Percentiles rank a stretch among this genome's conserved stretches.
phyloP scores from a whole-genome alignment of 257 asterid species.

The Marsdenia floribunda region DNA sequence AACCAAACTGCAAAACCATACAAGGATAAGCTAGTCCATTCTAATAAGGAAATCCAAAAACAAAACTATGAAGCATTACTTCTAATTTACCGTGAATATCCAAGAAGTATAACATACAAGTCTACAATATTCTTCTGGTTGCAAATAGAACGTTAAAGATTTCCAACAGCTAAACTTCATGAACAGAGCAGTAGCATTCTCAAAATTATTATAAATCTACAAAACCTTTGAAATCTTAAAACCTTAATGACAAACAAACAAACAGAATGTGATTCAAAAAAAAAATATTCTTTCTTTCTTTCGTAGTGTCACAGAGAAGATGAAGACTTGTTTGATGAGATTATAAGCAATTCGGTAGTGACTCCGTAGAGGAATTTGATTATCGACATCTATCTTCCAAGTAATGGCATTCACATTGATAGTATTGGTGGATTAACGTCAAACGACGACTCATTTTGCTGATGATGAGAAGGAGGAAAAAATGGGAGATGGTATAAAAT shows the following conservation, averaged over 20 bases:
- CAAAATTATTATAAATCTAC: background rate
- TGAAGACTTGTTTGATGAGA: slow-evolving; percentile 76
- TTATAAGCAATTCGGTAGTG: slow-evolving; percentile 83
- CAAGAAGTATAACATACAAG: slow-evolving; percentile 63
- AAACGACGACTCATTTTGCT: slow-evolving; percentile 57
- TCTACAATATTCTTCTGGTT: slow-evolving; percentile 69
- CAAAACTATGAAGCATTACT: slow-evolving; percentile 6
- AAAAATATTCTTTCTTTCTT: no score
- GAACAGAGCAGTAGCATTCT: background rate
- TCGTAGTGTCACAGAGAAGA: background rate
- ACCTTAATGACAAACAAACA: background rate
- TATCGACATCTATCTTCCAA: slow-evolving; percentile 57
- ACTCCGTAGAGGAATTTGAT: slow-evolving; percentile 71
- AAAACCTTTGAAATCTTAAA: background rate
- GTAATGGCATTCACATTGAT: slow-evolving; percentile 40
- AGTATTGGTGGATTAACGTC: slow-evolving; percentile 26
- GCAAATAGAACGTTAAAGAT: slow-evolving; percentile 9
- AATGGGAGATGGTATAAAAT: background rate
- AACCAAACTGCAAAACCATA: slow-evolving; percentile 58
- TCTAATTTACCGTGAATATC: slow-evolving; percentile 65
- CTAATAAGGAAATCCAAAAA: slow-evolving; percentile 15
- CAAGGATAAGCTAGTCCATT: slow-evolving; percentile 19
- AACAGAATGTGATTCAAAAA: background rate
- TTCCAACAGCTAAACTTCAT: background rate
- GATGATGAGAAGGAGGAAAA: slow-evolving; percentile 18